These are phyloP conservation scores for Powellomyces hirtus DNA, from an alignment of 192 early-diverging fungal species.

Conservation along the genomic window DNA sequence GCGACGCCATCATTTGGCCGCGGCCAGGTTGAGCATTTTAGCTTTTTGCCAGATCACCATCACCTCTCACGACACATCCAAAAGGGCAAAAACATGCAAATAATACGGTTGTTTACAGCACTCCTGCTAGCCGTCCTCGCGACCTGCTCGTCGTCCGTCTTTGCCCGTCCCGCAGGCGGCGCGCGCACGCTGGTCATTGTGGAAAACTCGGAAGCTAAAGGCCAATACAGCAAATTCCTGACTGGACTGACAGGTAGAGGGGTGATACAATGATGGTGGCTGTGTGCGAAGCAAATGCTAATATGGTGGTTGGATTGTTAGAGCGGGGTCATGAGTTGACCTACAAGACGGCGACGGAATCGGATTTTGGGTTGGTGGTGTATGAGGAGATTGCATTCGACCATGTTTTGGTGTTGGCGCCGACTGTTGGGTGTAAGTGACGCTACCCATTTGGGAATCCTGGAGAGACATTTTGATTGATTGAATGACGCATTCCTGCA, in stretches of 20 bases:
- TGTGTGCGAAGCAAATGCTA: not conserved
- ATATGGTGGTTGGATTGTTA: conserved; percentile 16
- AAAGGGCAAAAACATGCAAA: too few species aligned
- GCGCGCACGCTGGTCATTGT: conserved; percentile 36
- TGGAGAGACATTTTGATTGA: too few species aligned
- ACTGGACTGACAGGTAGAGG: conserved; percentile 19
- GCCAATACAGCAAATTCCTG: conserved; percentile 27
- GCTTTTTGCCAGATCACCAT: too few species aligned
- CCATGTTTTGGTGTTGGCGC: conserved; percentile 80
- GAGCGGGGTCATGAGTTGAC: conserved; percentile 62
- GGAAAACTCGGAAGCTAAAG: conserved; percentile 17
- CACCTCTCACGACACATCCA: too few species aligned
- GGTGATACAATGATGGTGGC: not conserved
- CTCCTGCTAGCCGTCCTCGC: not conserved
- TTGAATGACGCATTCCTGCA: not conserved
- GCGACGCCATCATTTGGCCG: too few species aligned
- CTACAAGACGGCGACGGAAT: conserved; percentile 53
- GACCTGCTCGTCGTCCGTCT: not conserved
- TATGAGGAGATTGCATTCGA: conserved; percentile 70
- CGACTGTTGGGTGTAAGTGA: conserved; percentile 60
- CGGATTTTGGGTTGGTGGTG: conserved; percentile 51
- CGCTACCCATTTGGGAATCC: too few species aligned
- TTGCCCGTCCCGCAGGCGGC: conserved; percentile 8
- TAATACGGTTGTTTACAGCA: not conserved
- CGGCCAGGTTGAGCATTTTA: too few species aligned